Evolutionary conservation across 2,329 filamentous ascomycete genomes (phyloP).

Genomic region (Hymenotorrendiella dingleyae): DNA sequence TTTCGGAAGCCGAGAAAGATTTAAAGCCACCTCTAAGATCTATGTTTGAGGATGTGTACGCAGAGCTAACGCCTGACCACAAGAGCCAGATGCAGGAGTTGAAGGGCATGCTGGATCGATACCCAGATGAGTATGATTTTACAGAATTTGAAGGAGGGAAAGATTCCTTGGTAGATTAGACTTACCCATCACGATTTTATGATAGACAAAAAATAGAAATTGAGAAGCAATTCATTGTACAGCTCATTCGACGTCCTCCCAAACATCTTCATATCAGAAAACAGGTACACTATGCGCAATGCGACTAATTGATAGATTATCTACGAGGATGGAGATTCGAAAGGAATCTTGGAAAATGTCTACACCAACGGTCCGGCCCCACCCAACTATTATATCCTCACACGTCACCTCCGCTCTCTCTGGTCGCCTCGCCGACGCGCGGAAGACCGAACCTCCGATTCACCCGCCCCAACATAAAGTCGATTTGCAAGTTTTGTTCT

Average conservation of each 20-base stretch:
- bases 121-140: slow-evolving; percentile 89
- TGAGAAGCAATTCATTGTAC: slow-evolving; percentile 1
- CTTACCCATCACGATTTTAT: not conserved
- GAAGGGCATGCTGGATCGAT: slow-evolving; percentile 70
- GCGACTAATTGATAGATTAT: too few relatives aligned
- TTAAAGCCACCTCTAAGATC: slow-evolving; percentile 67
- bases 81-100: slow-evolving; percentile 71
- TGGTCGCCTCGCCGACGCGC: too few relatives aligned
- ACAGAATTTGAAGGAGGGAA: slow-evolving; percentile 67
- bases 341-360: not conserved
- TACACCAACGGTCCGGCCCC: not conserved
- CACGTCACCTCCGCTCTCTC: too few relatives aligned
- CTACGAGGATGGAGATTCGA: not conserved
- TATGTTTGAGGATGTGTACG: slow-evolving; percentile 87
- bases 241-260: not conserved
- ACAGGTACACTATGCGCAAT: too few relatives aligned
- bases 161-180: slow-evolving; percentile 17
- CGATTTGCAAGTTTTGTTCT: too few relatives aligned
- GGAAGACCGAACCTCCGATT: too few relatives aligned
- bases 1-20: slow-evolving; percentile 74
- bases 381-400: not conserved
- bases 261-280: not conserved
- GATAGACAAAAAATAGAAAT: slow-evolving; percentile 6
- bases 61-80: slow-evolving; percentile 75
- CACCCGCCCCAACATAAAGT: too few relatives aligned